A percentile compares a stretch with the other conserved stretches of the same genome.
These are phyloP conservation scores for Leccinum imitatum DNA, from an alignment of 768 basidiomycete genomes.

Conservation along the genomic window DNA sequence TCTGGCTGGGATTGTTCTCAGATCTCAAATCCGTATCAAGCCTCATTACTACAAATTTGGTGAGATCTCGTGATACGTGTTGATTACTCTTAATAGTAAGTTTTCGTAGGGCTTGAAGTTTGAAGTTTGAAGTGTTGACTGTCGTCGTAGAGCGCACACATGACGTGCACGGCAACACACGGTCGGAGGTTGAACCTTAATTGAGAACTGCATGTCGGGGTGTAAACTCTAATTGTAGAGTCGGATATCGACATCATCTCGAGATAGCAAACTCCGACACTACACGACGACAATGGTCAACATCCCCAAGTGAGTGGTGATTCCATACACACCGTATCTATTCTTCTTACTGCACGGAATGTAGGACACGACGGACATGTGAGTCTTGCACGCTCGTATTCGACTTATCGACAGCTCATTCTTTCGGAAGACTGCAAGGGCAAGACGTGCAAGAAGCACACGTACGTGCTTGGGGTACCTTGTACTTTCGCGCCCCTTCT, in stretches of 20 bases:
- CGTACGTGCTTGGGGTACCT: constrained; percentile 52
- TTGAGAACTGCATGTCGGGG: constrained; percentile 14
- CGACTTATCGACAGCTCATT: constrained; percentile 3
- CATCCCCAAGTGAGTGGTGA: constrained; percentile 79
- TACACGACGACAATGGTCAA: constrained; percentile 73
- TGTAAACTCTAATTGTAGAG: constrained; percentile 19
- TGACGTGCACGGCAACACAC: no score
- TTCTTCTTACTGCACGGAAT: constrained; percentile 9
- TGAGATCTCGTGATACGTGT: no score
- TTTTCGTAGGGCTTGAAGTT: no score
- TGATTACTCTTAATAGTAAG: no score
- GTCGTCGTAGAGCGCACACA: no score
- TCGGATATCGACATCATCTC: constrained; percentile 18
- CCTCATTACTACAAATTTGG: no score
- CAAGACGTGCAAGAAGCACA: constrained; percentile 96
- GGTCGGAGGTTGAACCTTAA: not conserved
- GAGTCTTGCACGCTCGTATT: constrained; percentile 36
- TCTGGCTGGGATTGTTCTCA: no score
- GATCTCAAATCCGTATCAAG: no score
- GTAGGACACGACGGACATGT: constrained; percentile 95
- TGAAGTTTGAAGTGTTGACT: no score
- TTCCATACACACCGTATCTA: constrained; percentile 5
- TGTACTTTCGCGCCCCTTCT: not conserved
- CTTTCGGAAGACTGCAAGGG: constrained; percentile 80
- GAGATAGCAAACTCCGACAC: constrained; percentile 14